Percentiles rank a stretch among this genome's conserved stretches.
Conservation (phyloP, 768 basidiomycete genomes). For the Tulasnella calospora region DNA sequence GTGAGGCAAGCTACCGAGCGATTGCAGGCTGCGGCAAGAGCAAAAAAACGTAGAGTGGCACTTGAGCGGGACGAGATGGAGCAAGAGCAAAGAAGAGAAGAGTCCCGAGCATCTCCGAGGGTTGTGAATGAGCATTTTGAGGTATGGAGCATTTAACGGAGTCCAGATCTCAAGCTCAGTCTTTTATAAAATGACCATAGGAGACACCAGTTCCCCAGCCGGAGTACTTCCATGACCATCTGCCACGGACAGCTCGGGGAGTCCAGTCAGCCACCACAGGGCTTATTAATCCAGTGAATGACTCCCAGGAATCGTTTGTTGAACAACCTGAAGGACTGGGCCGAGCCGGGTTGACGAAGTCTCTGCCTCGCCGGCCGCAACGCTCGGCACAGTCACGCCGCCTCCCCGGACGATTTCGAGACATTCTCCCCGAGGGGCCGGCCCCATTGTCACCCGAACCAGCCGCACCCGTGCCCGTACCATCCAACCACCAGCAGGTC, state of each 20-base stretch:
- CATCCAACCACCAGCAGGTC: background rate
- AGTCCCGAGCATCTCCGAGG: background rate
- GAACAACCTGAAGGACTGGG: too few species aligned
- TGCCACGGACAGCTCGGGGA: too few species aligned
- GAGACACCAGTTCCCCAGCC: too few species aligned
- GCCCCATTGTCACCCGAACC: background rate
- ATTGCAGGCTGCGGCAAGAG: background rate
- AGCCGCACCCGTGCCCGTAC: background rate
- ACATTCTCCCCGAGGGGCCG: background rate
- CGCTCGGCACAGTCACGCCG: background rate
- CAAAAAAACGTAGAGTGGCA: background rate
- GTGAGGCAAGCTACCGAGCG: background rate
- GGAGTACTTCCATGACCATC: too few species aligned
- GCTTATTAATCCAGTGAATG: too few species aligned
- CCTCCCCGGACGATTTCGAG: background rate
- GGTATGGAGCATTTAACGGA: too few species aligned
- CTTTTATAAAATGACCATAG: too few species aligned
- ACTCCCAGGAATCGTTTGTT: too few species aligned
- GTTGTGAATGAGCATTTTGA: too few species aligned
- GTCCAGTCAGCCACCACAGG: too few species aligned
- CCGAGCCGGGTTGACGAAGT: too few species aligned
- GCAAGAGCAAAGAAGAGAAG: background rate
- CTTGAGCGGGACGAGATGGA: background rate
- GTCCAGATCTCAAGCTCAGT: too few species aligned
- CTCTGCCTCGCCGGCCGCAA: background rate